phyloP scores from a whole-genome alignment of 306 rosid species.

The Morella rubra region DNA sequence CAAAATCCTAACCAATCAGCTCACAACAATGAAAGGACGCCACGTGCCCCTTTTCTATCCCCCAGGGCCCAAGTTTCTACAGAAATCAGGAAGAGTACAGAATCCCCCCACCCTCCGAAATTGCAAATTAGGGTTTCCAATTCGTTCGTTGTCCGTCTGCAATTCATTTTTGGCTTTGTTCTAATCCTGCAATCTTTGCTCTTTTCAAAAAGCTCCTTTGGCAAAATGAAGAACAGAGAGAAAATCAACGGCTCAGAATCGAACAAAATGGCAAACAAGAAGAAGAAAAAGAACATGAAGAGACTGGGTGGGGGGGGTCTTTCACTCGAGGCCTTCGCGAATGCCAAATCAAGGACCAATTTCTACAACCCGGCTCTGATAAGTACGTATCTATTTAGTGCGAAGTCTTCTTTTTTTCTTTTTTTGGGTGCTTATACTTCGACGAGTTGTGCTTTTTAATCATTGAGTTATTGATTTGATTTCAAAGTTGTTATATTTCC shows the following conservation, averaged over 20 bases:
- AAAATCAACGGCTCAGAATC: conserved; percentile 27
- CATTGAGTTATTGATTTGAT: not conserved
- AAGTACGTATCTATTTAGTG: conserved; percentile 41
- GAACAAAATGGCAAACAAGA: conserved; percentile 17
- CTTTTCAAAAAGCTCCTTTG: not conserved
- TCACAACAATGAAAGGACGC: no score
- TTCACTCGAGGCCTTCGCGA: conserved; percentile 60
- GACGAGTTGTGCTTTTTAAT: not conserved
- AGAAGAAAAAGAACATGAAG: conserved; percentile 39
- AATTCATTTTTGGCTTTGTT: not conserved
- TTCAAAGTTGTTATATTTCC: not conserved
- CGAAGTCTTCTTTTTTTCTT: not conserved
- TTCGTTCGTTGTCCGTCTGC: not conserved
- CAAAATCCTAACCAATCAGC: no score
- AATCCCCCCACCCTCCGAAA: not conserved
- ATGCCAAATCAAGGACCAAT: conserved; percentile 52
- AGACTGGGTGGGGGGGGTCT: conserved; percentile 66
- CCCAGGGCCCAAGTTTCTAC: not conserved
- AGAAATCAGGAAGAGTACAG: not conserved
- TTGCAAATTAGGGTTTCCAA: conserved; percentile 24
- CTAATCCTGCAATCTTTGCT: conserved; percentile 14
- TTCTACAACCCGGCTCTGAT: conserved; percentile 73
- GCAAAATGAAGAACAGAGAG: conserved; percentile 43
- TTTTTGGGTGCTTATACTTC: not conserved
- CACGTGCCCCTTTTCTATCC: not conserved